Conservation (phyloP, 352 stramenopile genomes). For the Pilasporangium apinafurcum region DNA sequence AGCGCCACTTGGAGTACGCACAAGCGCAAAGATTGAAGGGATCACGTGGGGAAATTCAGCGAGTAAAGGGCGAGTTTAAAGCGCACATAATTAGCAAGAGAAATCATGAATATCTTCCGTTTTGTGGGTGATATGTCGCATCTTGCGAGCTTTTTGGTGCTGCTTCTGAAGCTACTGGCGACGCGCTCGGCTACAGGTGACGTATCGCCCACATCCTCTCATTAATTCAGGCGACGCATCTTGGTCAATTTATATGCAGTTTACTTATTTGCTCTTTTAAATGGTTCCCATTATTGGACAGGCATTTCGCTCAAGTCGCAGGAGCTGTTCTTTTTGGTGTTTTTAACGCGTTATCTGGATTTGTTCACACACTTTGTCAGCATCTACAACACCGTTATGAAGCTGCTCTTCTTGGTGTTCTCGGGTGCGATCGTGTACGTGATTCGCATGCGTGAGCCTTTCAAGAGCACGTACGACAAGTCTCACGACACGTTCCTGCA, state of each 20-base stretch:
- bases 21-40: no score
- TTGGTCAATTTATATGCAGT: no score
- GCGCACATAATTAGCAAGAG: no score
- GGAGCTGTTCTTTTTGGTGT: slow-evolving; percentile 99
- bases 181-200: slow-evolving; percentile 72
- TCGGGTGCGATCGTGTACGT: slow-evolving; percentile 98
- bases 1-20: no score
- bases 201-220: slow-evolving; percentile 2
- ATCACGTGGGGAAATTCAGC: no score
- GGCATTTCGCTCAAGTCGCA: slow-evolving; percentile 99
- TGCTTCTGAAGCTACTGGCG: slow-evolving; percentile 94
- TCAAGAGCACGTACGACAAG: slow-evolving; percentile 97
- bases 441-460: slow-evolving; percentile 95
- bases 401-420: slow-evolving; percentile 96
- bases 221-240: no score
- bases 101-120: slow-evolving; percentile 95
- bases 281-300: slow-evolving; percentile 12
- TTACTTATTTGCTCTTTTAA: not conserved
- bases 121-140: slow-evolving; percentile 98
- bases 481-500: slow-evolving; percentile 99
- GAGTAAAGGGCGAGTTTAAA: no score
- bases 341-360: slow-evolving; percentile 98
- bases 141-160: slow-evolving; percentile 97
- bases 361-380: slow-evolving; percentile 95
- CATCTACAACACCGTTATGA: slow-evolving; percentile 99